These are phyloP conservation scores for Solioccasus polychromus DNA, from an alignment of 768 basidiomycete genomes.

Conservation along the genomic window DNA sequence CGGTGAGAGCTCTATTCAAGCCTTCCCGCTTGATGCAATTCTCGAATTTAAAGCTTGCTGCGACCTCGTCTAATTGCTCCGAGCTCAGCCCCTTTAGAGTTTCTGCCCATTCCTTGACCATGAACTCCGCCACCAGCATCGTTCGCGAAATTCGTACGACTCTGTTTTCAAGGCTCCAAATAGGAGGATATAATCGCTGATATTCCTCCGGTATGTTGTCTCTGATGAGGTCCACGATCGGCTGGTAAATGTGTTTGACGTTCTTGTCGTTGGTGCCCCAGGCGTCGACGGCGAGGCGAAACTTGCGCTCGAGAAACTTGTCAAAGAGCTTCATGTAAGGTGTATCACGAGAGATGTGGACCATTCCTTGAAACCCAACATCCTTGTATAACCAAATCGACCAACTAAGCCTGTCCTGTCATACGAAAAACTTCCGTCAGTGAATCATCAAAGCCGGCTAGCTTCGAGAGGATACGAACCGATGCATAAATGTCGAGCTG, in stretches of 20 bases:
- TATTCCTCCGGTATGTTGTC: slow-evolving; percentile 24
- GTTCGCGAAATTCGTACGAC: slow-evolving; percentile 30
- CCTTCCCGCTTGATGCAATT: slow-evolving; percentile 35
- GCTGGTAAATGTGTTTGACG: slow-evolving; percentile 24
- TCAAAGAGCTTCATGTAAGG: slow-evolving; percentile 40
- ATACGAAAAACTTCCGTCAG: too few species aligned
- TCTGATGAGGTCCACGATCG: slow-evolving; percentile 18
- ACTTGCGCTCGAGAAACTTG: slow-evolving; percentile 38
- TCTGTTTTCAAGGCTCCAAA: slow-evolving; percentile 30
- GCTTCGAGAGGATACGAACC: slow-evolving; percentile 38
- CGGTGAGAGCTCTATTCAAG: slow-evolving; percentile 17
- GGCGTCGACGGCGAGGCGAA: slow-evolving; percentile 36
- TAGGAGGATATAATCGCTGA: slow-evolving; percentile 32
- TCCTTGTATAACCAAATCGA: too few species aligned
- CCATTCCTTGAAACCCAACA: slow-evolving; percentile 33
- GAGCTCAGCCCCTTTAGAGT: slow-evolving; percentile 34
- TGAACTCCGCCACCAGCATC: slow-evolving; percentile 35
- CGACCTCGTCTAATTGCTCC: slow-evolving; percentile 39
- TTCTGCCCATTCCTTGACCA: slow-evolving; percentile 28
- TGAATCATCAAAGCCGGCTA: too few species aligned
- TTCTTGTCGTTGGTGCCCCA: slow-evolving; percentile 36
- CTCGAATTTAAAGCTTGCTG: slow-evolving; percentile 41
- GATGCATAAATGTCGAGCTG: slow-evolving; percentile 67
- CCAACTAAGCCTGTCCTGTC: too few species aligned
- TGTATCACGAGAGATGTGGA: slow-evolving; percentile 35